Evolutionary conservation across 306 rosid species (phyloP).

Genomic region (Ammopiptanthus mongolicus): DNA sequence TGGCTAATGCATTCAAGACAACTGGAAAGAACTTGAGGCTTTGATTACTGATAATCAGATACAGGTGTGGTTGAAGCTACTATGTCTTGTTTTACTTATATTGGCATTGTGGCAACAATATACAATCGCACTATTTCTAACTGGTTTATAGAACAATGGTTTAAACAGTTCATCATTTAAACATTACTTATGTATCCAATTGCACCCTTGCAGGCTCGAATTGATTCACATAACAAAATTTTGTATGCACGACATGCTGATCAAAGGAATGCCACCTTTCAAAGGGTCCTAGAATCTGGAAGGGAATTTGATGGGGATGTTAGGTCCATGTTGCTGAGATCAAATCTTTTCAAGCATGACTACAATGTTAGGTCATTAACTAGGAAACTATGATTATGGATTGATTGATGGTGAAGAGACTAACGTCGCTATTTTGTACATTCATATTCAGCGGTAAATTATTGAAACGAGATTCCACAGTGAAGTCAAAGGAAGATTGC

Average conservation of each 20-base stretch:
- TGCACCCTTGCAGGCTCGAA: conserved; percentile 72
- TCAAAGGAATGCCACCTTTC: conserved; percentile 93
- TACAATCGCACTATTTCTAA: neutral
- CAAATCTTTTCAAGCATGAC: conserved; percentile 88
- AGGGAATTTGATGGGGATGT: conserved; percentile 79
- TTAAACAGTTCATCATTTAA: neutral
- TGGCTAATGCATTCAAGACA: conserved; percentile 97
- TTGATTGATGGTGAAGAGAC: conserved; percentile 16
- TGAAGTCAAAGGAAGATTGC: neutral
- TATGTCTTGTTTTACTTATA: neutral
- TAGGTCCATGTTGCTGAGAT: conserved; percentile 81
- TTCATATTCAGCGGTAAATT: neutral
- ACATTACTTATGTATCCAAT: neutral
- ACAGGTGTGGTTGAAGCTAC: conserved; percentile 59
- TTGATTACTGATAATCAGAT: conserved; percentile 88
- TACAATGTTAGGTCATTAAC: conserved; percentile 43
- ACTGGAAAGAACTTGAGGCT: conserved; percentile 94
- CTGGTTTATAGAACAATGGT: neutral
- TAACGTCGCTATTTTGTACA: neutral
- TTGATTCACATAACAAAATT: conserved; percentile 95
- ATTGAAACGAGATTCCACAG: neutral
- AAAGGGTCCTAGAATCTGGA: conserved; percentile 83
- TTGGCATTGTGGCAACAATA: neutral
- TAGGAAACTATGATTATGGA: conserved; percentile 57
- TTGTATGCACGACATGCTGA: conserved; percentile 94